Evolutionary conservation across 805 yeast species (phyloP).

Genomic region (Candida incommunis): DNA sequence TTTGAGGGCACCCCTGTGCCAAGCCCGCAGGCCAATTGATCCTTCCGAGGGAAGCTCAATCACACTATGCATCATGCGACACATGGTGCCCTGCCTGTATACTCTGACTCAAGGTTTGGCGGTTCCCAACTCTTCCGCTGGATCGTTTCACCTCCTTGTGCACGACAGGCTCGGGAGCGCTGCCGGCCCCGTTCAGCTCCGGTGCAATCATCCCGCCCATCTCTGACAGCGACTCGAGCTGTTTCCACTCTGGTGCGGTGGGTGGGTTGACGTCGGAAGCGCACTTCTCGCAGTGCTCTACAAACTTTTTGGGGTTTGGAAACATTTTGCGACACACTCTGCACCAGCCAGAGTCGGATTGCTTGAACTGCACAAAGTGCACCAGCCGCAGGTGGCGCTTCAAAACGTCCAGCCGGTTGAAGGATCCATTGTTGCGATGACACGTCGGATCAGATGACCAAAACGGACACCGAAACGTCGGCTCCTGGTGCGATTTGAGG

Average conservation of each 20-base stretch:
- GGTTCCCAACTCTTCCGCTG: constrained; percentile 3
- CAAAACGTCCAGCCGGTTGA: constrained; percentile 58
- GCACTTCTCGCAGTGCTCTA: constrained; percentile 53
- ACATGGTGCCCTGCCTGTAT: constrained; percentile 13
- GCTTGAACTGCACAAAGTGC: constrained; percentile 39
- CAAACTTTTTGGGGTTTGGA: constrained; percentile 37
- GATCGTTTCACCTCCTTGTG: constrained; percentile 4
- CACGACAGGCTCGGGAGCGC: constrained; percentile 2
- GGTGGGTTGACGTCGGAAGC: constrained; percentile 26
- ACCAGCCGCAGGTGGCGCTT: constrained; percentile 60
- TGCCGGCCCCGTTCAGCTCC: constrained; percentile 1
- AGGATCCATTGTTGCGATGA: constrained; percentile 65
- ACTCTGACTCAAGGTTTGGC: constrained; percentile 11
- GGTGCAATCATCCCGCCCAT: neutral
- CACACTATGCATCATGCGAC: neutral
- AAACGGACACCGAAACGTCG: constrained; percentile 58
- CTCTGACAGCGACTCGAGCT: constrained; percentile 1
- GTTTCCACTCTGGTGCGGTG: constrained; percentile 16
- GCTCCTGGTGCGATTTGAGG: constrained; percentile 48
- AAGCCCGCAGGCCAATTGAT: too few species aligned
- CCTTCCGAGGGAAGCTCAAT: too few species aligned
- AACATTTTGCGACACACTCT: constrained; percentile 48
- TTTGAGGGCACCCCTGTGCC: too few species aligned
- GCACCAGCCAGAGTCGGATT: constrained; percentile 55
- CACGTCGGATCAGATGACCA: constrained; percentile 58